Percentiles rank a stretch among this genome's conserved stretches.
Conservation (phyloP, 768 basidiomycete genomes). For the Tricholoma sp. region DNA sequence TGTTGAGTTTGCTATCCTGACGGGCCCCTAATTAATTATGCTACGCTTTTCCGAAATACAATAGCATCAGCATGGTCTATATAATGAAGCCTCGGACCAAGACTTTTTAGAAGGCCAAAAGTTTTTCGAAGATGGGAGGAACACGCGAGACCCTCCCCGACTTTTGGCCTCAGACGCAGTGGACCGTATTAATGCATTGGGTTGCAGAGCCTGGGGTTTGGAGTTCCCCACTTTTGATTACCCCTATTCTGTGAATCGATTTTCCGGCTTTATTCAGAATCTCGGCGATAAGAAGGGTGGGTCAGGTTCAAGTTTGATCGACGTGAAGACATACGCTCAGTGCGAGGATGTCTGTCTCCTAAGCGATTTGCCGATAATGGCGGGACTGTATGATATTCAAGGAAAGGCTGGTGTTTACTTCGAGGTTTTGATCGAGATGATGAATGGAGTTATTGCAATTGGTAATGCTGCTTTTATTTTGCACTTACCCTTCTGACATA, state of each 20-base stretch:
- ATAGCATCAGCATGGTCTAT: constrained; percentile 43
- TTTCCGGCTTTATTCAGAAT: constrained; percentile 38
- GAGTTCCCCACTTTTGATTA: constrained; percentile 25
- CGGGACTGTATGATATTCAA: constrained; percentile 53
- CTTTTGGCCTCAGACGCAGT: constrained; percentile 48
- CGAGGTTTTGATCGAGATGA: constrained; percentile 50
- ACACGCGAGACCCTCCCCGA: constrained; percentile 36
- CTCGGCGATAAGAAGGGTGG: constrained; percentile 27
- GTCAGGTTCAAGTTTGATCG: constrained; percentile 30
- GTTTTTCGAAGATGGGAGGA: constrained; percentile 35
- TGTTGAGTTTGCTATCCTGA: too few species aligned
- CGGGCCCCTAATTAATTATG: too few species aligned
- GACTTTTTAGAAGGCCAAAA: constrained; percentile 47
- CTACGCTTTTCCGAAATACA: neutral
- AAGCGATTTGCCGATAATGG: constrained; percentile 56
- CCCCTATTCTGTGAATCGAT: constrained; percentile 28
- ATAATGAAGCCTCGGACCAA: constrained; percentile 50
- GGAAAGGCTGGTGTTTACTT: constrained; percentile 58
- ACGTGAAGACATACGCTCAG: constrained; percentile 32
- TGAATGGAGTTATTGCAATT: constrained; percentile 57
- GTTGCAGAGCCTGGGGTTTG: constrained; percentile 52
- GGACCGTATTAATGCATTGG: constrained; percentile 43
- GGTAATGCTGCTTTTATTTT: constrained; percentile 30
- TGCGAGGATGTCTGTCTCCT: constrained; percentile 52
- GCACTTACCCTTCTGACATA: neutral